These are phyloP conservation scores for Clausena lansium DNA, from an alignment of 345 rosid species.

Conservation along the genomic window DNA sequence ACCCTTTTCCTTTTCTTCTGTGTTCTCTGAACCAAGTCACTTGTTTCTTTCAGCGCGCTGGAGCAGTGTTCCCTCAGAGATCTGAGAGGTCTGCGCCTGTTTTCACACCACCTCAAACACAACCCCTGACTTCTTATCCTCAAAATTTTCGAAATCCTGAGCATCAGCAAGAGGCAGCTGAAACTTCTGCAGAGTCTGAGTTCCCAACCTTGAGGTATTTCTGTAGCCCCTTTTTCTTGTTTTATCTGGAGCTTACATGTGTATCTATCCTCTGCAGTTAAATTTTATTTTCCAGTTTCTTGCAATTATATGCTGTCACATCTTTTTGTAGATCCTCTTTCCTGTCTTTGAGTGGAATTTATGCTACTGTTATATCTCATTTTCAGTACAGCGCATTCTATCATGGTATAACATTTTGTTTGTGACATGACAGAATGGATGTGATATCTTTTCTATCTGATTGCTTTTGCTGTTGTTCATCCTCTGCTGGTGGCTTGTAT, in stretches of 20 bases:
- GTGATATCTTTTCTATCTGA: not conserved
- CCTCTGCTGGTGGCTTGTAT: not conserved
- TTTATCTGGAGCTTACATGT: slow-evolving; percentile 2
- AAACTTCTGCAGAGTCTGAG: slow-evolving; percentile 83
- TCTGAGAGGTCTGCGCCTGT: slow-evolving; percentile 87
- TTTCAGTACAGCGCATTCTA: not conserved
- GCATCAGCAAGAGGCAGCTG: slow-evolving; percentile 49
- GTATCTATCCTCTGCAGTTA: not conserved
- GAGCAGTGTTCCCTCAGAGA: slow-evolving; percentile 97
- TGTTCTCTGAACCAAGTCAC: slow-evolving; percentile 12
- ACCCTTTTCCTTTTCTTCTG: slow-evolving; percentile 7
- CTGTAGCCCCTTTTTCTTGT: slow-evolving; percentile 4
- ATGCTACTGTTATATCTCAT: not conserved
- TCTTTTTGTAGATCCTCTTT: not conserved
- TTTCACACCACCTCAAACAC: slow-evolving; percentile 94
- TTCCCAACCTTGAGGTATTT: slow-evolving; percentile 84
- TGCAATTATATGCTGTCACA: not conserved
- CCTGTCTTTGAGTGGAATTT: not conserved
- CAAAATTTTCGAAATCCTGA: slow-evolving; percentile 70
- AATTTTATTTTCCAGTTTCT: not conserved
- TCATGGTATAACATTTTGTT: not conserved
- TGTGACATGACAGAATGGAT: not conserved
- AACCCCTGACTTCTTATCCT: slow-evolving; percentile 80
- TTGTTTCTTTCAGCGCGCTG: slow-evolving; percentile 76
- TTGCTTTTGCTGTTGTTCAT: not conserved